Evolutionary conservation across 139 green algal species (phyloP).

Genomic region (Chlamydomonas schloesseri): DNA sequence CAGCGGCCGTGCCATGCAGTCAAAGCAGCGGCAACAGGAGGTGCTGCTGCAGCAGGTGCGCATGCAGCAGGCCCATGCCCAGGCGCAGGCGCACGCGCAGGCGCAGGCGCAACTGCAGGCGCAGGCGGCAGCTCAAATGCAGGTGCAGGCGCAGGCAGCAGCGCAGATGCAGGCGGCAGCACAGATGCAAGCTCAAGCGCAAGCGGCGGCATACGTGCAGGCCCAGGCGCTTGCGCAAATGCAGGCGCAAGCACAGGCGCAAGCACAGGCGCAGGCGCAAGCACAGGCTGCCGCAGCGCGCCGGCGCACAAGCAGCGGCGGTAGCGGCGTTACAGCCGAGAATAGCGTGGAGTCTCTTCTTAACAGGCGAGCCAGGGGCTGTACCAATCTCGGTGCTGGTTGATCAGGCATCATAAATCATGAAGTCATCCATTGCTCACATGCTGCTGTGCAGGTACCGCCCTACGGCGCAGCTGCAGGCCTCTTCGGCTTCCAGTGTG

Average conservation of each 20-base stretch:
- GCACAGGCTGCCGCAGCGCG: too few species aligned
- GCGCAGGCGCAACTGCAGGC: not conserved
- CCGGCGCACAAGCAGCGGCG: too few species aligned
- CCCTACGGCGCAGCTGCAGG: too few species aligned
- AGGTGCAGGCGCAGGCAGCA: not conserved
- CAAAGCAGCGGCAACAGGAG: not conserved
- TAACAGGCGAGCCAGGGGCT: too few species aligned
- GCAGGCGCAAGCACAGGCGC: not conserved
- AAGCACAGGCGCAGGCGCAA: not conserved
- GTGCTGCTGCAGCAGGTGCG: not conserved
- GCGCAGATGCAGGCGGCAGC: not conserved
- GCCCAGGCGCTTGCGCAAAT: not conserved
- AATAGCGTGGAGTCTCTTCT: too few species aligned
- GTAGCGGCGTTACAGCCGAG: too few species aligned
- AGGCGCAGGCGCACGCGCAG: not conserved
- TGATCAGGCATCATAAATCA: too few species aligned
- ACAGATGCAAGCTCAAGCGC: not conserved
- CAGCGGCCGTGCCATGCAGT: not conserved
- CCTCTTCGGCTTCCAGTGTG: too few species aligned
- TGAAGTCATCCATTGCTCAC: too few species aligned
- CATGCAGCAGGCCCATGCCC: not conserved
- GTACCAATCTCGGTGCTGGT: too few species aligned
- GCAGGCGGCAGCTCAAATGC: too few species aligned
- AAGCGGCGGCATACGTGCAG: not conserved
- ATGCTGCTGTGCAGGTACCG: too few species aligned